These are phyloP conservation scores for Dacryopinax primogenitus DNA, from an alignment of 768 basidiomycete species.

Conservation along the genomic window DNA sequence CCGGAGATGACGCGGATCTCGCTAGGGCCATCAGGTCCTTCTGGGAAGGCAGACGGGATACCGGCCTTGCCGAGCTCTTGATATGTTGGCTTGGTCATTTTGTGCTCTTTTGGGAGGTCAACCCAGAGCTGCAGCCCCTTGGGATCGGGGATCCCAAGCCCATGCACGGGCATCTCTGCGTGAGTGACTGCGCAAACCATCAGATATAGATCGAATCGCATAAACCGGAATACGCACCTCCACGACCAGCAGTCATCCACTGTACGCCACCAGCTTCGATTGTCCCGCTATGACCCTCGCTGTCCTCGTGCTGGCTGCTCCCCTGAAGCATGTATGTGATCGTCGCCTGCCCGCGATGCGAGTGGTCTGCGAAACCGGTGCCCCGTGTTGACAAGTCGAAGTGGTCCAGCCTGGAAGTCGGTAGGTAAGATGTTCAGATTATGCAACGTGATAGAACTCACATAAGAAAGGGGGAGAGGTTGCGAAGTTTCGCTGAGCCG, in stretches of 20 bases:
- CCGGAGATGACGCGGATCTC: slow-evolving; percentile 81
- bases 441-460: slow-evolving; percentile 15
- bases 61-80: slow-evolving; percentile 63
- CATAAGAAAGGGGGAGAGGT: slow-evolving; percentile 85
- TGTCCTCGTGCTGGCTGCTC: slow-evolving; percentile 78
- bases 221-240: slow-evolving; percentile 33
- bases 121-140: slow-evolving; percentile 75
- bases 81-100: slow-evolving; percentile 76
- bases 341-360: slow-evolving; percentile 79
- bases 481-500: slow-evolving; percentile 57
- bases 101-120: slow-evolving; percentile 39
- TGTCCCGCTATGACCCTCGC: slow-evolving; percentile 53
- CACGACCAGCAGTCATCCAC: slow-evolving; percentile 66
- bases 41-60: slow-evolving; percentile 61
- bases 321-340: slow-evolving; percentile 44
- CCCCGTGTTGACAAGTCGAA: slow-evolving; percentile 13
- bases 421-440: not conserved
- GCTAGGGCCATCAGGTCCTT: slow-evolving; percentile 51
- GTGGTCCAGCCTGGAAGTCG: slow-evolving; percentile 20
- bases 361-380: slow-evolving; percentile 77
- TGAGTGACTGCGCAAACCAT: slow-evolving; percentile 9
- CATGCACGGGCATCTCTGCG: slow-evolving; percentile 65
- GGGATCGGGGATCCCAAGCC: slow-evolving; percentile 52
- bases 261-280: slow-evolving; percentile 67
- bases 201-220: not conserved